Evolutionary conservation across 768 basidiomycete genomes (phyloP).

Genomic region (Suillus americanus): DNA sequence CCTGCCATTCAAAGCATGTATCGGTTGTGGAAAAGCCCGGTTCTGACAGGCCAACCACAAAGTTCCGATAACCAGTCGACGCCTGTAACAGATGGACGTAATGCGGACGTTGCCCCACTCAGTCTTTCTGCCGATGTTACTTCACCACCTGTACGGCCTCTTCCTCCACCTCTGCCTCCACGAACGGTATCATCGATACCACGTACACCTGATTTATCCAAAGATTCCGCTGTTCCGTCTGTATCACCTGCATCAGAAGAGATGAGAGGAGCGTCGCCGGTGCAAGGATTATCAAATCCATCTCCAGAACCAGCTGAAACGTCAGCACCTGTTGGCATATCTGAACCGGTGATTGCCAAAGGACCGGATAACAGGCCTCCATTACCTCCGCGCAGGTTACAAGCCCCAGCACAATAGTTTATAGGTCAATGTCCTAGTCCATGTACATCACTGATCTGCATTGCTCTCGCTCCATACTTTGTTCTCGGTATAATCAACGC

Average conservation of each 20-base stretch:
- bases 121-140: constrained; percentile 24
- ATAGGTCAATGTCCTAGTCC: neutral
- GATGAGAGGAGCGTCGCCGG: constrained; percentile 27
- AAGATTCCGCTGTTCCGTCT: constrained; percentile 20
- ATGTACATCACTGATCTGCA: constrained; percentile 3
- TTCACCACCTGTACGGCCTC: constrained; percentile 26
- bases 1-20: constrained; percentile 69
- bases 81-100: constrained; percentile 16
- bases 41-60: constrained; percentile 27
- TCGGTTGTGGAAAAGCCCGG: constrained; percentile 69
- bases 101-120: constrained; percentile 31
- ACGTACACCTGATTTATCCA: constrained; percentile 26
- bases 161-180: constrained; percentile 42
- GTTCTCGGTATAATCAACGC: constrained; percentile 9
- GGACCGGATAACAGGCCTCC: constrained; percentile 26
- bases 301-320: constrained; percentile 8
- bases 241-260: constrained; percentile 48
- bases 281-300: constrained; percentile 14
- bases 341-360: constrained; percentile 6
- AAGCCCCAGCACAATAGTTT: constrained; percentile 13
- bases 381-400: constrained; percentile 33
- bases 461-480: neutral
- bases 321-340: constrained; percentile 4
- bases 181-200: constrained; percentile 36
- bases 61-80: constrained; percentile 17